Conservation (phyloP, 2,329 filamentous ascomycete genomes). For the Botryotinia narcissicola region DNA sequence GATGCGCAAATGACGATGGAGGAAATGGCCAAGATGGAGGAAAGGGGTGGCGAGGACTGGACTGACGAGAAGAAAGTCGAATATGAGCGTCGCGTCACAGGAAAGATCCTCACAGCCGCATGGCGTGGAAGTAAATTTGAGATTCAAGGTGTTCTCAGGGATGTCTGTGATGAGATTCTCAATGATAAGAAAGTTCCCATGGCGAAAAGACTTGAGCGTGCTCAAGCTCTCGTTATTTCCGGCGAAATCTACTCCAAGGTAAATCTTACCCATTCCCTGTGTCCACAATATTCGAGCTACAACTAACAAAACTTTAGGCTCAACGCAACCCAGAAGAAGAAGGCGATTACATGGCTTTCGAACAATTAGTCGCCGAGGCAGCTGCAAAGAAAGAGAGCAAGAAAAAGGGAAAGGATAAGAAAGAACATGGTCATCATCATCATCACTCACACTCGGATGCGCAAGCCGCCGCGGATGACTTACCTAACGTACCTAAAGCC, state of each 20-base stretch:
- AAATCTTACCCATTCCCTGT: constrained; percentile 37
- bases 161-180: constrained; percentile 88
- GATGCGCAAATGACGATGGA: constrained; percentile 98
- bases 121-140: constrained; percentile 97
- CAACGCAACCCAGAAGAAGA: constrained; percentile 91
- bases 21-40: constrained; percentile 95
- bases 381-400: constrained; percentile 88
- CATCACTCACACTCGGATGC: constrained; percentile 37
- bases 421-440: constrained; percentile 36
- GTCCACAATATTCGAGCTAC: neutral
- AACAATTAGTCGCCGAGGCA: constrained; percentile 95
- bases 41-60: constrained; percentile 94
- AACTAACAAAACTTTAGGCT: constrained; percentile 54
- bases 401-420: constrained; percentile 62
- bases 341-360: constrained; percentile 97
- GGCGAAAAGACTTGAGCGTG: constrained; percentile 84
- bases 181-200: constrained; percentile 75
- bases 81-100: constrained; percentile 92
- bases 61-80: constrained; percentile 96
- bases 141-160: constrained; percentile 91
- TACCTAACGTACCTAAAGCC: constrained; percentile 42
- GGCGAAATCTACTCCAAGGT: constrained; percentile 90
- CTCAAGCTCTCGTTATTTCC: constrained; percentile 82
- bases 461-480: constrained; percentile 39
- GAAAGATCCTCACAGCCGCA: constrained; percentile 95